These are phyloP conservation scores for Monosporozyma solicola DNA, from an alignment of 805 yeast species.

Conservation along the genomic window DNA sequence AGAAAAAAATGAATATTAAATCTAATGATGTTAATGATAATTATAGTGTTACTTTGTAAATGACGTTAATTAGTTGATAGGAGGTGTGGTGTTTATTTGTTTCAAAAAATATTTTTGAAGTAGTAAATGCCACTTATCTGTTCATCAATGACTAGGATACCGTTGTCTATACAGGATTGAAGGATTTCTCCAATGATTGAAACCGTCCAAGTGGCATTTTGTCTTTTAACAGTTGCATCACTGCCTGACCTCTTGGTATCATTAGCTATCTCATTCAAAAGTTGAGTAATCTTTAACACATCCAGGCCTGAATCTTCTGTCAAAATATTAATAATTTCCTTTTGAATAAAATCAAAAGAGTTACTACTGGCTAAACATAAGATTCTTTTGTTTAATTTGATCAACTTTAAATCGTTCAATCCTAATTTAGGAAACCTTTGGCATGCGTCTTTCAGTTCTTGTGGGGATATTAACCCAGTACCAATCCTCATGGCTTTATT, in stretches of 20 bases:
- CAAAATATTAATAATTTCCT: constrained; percentile 21
- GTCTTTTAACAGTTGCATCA: not conserved
- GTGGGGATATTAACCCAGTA: constrained; percentile 58
- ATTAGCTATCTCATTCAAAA: constrained; percentile 16
- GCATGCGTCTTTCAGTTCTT: constrained; percentile 56
- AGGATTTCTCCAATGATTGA: constrained; percentile 58
- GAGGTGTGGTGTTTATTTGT: not conserved
- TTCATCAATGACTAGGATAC: constrained; percentile 56
- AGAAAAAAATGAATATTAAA: not conserved
- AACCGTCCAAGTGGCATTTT: constrained; percentile 42
- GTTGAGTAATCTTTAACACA: constrained; percentile 19
- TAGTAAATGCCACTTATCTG: constrained; percentile 58
- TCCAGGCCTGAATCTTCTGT: constrained; percentile 23
- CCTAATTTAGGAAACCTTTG: constrained; percentile 45
- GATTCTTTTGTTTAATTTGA: constrained; percentile 31
- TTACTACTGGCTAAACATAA: constrained; percentile 26
- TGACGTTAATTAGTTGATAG: not conserved
- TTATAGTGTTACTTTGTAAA: not conserved
- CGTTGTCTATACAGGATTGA: constrained; percentile 46
- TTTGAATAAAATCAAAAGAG: constrained; percentile 25
- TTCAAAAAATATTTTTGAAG: constrained; percentile 39
- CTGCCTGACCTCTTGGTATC: not conserved
- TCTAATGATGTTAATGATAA: not conserved
- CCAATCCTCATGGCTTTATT: constrained; percentile 59
- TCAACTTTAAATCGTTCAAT: constrained; percentile 36